Base-by-base conservation (phyloP, 805 yeast species). In the Suhomyces kilbournensis region DNA sequence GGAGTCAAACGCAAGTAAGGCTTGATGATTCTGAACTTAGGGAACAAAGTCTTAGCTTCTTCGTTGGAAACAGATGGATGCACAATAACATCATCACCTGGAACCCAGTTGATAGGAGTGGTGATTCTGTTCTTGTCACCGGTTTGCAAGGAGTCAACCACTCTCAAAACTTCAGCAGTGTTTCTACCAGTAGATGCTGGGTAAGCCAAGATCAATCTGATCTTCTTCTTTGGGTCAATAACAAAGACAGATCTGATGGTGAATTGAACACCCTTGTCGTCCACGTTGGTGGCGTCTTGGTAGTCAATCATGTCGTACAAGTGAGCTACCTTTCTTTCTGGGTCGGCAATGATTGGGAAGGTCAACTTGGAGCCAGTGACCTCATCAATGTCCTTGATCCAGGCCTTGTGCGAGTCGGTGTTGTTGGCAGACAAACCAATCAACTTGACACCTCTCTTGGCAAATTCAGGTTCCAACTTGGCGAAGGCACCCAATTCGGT, bases 181-280 rank as follows among this genome's bases (percentile, higher is more conserved):
- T 92, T 91, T 81, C 97, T 88, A 69, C 97, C 97, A 56, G 89
- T 85, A 45, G 96, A 86, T 54, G 97, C 94, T 53, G 97, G 97
- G 79, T 91, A 91, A 20, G 93, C 82, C 77, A 92, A 72, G 60
- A 86, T 84, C 67, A 90, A 79, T 76, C 97, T 85, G 67, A 92
- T 84, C 75, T 87, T 91, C 82, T 91, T 92, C 61, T 76, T 68
- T 60, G 97, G 97, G 73, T 91, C 97, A 69, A 91, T 90, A 70
- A 91, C 76, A 77, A 86, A 92, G 53, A 91, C 97, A 14, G 96
- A 87, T 79, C 97, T 87, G 74, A 91, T 89, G 59, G 97, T 92
- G 70, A 86, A 83, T 52, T 88, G 90, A 49, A 86, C 76, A 50
- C 92, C 94, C 68, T 70, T 62, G 69, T 81, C 81, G 66, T 72